phyloP scores from a whole-genome alignment of 768 basidiomycete species.

The Boletus eberwhitei region DNA sequence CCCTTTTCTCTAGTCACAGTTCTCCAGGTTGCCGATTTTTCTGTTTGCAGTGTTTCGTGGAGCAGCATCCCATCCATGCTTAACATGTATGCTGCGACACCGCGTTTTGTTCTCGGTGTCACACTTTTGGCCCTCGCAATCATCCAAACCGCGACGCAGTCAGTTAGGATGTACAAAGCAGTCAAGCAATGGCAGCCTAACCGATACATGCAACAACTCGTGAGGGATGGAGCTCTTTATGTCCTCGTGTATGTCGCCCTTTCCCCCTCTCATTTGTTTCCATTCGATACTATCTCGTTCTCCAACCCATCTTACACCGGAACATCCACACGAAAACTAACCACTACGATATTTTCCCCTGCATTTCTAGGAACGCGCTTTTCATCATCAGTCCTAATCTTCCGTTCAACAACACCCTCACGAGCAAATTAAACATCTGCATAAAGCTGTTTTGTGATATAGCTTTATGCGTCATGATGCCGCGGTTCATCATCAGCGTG shows the following conservation, averaged over 20 bases:
- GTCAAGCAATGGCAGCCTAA: constrained; percentile 7
- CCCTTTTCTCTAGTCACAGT: not conserved
- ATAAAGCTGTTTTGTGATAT: not conserved
- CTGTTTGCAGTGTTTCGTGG: not conserved
- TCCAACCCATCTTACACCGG: not conserved
- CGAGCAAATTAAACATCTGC: not conserved
- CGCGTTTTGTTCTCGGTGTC: not conserved
- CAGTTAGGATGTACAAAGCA: constrained; percentile 2
- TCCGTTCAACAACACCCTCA: not conserved
- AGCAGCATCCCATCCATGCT: not conserved
- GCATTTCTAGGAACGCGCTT: not conserved
- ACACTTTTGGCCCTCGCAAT: not conserved
- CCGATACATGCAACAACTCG: not conserved
- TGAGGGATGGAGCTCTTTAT: constrained; percentile 1
- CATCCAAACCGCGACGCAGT: not conserved
- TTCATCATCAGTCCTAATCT: not conserved
- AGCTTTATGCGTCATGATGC: not conserved
- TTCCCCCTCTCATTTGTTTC: not conserved
- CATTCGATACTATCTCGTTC: not conserved
- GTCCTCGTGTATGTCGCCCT: constrained; percentile 1
- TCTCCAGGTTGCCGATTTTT: not conserved
- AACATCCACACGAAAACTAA: not conserved
- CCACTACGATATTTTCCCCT: not conserved
- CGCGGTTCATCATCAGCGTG: not conserved
- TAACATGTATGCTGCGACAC: not conserved